Evolutionary conservation across 805 yeast genomes (phyloP).

Genomic region (Ogataea philodendri): DNA sequence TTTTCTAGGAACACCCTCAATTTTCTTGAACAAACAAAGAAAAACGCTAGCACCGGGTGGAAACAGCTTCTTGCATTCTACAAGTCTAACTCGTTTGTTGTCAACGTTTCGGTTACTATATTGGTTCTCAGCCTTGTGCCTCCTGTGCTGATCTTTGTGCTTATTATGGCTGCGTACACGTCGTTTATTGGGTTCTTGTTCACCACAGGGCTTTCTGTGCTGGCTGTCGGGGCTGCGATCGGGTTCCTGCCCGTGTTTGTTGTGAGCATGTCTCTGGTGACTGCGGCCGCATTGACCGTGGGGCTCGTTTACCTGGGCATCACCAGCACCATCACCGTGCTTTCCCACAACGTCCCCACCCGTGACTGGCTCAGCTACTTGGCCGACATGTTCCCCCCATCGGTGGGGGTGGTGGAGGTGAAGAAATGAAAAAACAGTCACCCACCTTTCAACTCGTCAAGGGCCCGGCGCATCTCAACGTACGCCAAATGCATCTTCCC

Average conservation of each 20-base stretch:
- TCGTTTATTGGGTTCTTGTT: constrained; percentile 17
- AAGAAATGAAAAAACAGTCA: constrained; percentile 1
- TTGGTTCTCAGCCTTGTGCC: constrained; percentile 19
- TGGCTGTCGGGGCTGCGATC: constrained; percentile 20
- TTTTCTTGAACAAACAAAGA: constrained; percentile 16
- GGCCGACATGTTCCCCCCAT: constrained; percentile 36
- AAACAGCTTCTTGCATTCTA: constrained; percentile 12
- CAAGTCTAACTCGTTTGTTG: constrained; percentile 13
- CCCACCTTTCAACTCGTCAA: constrained; percentile 37
- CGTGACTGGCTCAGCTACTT: constrained; percentile 24
- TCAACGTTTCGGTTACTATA: constrained; percentile 14
- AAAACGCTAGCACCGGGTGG: constrained; percentile 7
- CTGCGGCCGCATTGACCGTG: constrained; percentile 13
- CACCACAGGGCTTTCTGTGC: constrained; percentile 17
- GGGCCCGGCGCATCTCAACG: constrained; percentile 65
- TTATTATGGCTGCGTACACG: constrained; percentile 19
- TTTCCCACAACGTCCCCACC: constrained; percentile 14
- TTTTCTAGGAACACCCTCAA: constrained; percentile 19
- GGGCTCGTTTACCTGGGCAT: constrained; percentile 14
- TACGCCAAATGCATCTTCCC: constrained; percentile 87
- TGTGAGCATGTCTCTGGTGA: constrained; percentile 17
- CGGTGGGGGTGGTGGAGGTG: constrained; percentile 28
- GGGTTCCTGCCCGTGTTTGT: constrained; percentile 28
- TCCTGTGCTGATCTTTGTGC: constrained; percentile 13
- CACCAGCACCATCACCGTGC: constrained; percentile 8